Evolutionary conservation across 208 protist genomes (phyloP), one percentile per base, ranked within the genome.

Genomic region (Leishmania martiniquensis): DNA sequence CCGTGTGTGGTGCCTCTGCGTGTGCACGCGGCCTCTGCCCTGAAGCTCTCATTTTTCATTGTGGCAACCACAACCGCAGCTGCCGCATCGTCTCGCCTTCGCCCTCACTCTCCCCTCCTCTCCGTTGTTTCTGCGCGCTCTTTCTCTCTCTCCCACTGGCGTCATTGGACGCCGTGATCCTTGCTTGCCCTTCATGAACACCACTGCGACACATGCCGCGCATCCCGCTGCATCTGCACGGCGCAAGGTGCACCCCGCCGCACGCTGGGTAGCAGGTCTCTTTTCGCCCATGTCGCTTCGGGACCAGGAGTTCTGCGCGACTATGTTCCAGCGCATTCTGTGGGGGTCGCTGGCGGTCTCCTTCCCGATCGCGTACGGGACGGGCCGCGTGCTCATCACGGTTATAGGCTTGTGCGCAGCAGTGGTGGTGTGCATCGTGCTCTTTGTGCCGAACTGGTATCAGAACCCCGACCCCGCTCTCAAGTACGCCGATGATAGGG

Each of bases 381-480:
- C 91, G 44, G 85, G 84, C n/a, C 75, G 88, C 72, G 70, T 95
- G n/a, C 74, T 94, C 47, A 55, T 94, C n/a, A 71, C 78, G 5
- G 82, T 93, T 45, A 77, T 80, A 13, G 77, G 81, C 51, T 66
- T 96, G 15, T 60, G 75, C 25, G 80, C 65, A 0, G 87, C 86
- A 0, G 72, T 81, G 22, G 72, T 78, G 47, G 39, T 95, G 25
- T 90, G 80, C 20, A 34, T 92, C 20, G 42, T 90, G 6, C 75
- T 94, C 10, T 95, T 83, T 68, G 77, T 87, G 20, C 94, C 94
- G 15, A 97, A 97, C 84, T 97, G 94, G 92, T 84, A 81, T 39
- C 91, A 96, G 73, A 72, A 75, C 54, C 80, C 77, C 1, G 92
- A 97, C 80, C 54, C 75, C 0, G 81, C 87, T 39, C 77, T 95